A percentile compares a stretch with the other conserved stretches of the same genome.
phyloP scores from a whole-genome alignment of 768 basidiomycete genomes.

The Tylopilus balloui region DNA sequence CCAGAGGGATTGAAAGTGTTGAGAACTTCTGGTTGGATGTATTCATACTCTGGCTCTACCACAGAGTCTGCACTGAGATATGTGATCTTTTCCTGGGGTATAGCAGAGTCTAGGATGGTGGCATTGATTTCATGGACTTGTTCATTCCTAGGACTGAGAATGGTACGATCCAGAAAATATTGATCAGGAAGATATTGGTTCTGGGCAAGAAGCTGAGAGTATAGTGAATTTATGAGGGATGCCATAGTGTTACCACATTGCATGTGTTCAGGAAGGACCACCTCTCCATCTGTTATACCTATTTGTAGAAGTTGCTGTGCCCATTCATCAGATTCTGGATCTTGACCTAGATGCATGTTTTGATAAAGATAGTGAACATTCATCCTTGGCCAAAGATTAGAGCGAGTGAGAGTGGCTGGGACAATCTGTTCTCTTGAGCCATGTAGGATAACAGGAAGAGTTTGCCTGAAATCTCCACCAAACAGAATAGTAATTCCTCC shows the following conservation, averaged over 20 bases:
- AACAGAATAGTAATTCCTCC: no score
- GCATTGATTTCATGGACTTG: neutral
- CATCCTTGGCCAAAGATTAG: no score
- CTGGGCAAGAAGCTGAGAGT: neutral
- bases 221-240: neutral
- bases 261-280: neutral
- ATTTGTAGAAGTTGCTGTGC: constrained; percentile 31
- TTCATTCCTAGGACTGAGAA: neutral
- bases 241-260: neutral
- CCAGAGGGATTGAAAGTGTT: neutral
- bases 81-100: neutral
- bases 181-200: neutral
- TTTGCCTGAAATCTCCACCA: no score
- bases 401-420: no score
- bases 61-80: neutral
- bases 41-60: neutral
- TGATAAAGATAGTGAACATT: no score
- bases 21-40: neutral
- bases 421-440: no score
- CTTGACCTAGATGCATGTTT: no score
- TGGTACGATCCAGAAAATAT: neutral
- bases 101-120: neutral
- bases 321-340: constrained; percentile 17
- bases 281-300: neutral
- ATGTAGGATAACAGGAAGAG: no score